A percentile compares a stretch with the other conserved stretches of the same genome.
Conservation (phyloP, 768 basidiomycete species). For the Suillus weaverae region DNA sequence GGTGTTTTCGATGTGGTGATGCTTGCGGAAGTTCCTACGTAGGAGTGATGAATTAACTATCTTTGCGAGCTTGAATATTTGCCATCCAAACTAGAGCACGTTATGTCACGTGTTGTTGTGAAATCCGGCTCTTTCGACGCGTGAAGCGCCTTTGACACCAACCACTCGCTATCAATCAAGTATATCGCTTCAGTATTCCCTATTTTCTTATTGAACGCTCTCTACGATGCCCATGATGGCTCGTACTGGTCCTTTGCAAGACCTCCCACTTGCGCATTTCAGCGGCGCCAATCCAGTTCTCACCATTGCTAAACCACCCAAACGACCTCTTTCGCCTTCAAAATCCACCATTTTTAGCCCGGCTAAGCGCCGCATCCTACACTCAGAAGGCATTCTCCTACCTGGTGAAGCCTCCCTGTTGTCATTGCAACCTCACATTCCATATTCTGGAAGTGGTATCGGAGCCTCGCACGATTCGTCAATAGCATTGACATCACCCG, state of each 20-base stretch:
- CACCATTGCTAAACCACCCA: slow-evolving; percentile 40
- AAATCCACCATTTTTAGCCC: slow-evolving; percentile 53
- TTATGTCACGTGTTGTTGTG: slow-evolving; percentile 22
- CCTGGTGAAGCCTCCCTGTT: slow-evolving; percentile 15
- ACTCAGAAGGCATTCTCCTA: slow-evolving; percentile 49
- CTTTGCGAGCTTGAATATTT: slow-evolving; percentile 5
- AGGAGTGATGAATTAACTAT: neutral
- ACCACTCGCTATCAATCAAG: slow-evolving; percentile 10
- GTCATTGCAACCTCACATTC: neutral
- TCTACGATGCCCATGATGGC: slow-evolving; percentile 23
- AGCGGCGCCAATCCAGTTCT: slow-evolving; percentile 31
- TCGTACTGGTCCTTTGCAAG: slow-evolving; percentile 53
- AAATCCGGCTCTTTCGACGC: neutral
- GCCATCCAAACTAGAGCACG: neutral
- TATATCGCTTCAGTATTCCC: neutral
- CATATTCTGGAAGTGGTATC: slow-evolving; percentile 33
- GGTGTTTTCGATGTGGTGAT: slow-evolving; percentile 89
- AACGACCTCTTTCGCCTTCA: slow-evolving; percentile 64
- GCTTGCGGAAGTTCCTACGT: slow-evolving; percentile 34
- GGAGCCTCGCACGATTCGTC: slow-evolving; percentile 36
- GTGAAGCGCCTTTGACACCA: slow-evolving; percentile 5
- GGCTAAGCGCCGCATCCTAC: slow-evolving; percentile 67
- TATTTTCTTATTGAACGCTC: slow-evolving; percentile 12
- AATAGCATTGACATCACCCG: slow-evolving; percentile 10
- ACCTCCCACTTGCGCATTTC: slow-evolving; percentile 60